Base-by-base conservation (phyloP, 192 early-diverging fungal genomes). In the Globomyces pollinis-pini region DNA sequence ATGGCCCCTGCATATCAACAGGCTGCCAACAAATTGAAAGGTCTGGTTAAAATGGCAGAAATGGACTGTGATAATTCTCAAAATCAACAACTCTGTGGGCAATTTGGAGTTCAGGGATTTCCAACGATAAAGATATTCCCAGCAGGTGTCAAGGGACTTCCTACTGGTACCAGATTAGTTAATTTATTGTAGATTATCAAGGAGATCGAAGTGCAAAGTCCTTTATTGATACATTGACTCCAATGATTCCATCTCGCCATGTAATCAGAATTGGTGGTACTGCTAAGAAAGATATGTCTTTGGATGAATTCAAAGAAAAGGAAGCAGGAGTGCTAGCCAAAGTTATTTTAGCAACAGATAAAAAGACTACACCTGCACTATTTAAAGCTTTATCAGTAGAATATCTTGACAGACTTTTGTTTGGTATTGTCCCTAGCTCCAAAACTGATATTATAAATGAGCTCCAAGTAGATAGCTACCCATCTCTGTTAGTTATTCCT, bases 1-100 rank as follows among this genome's bases (percentile, higher is more conserved):
- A 43, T 92, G 58, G 86, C 79, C 16, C 92, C 93, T 15, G 87
- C 88, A 42, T 98, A 91, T 75, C 87, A 91, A 59, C 89, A 88
- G 34, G 95, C 87, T 0, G 95, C 92, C 9, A 69, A 71, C 23
- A 91, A 91, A 61, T 61, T 94, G 23, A 80, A 84, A 32, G 91
- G 91, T 16, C 68, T 94, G 5, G 93, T 81, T 11, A 88, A 87
- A 67, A 77, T 96, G 52, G 90, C 78, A n/a, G 89, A 91, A 6
- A 72, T 98, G 20, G 79, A 98, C 67, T 98, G 95, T 69, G 92
- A 98, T 66, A 81, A 85, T 29, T 82, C 91, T 41, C 58, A 50
- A 29, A 91, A 96, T 74, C 78, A 77, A 42, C 74, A 69, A 1
- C 61, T 94, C 3, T 98, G 95, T 63, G 75, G 73, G 3, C 75